phyloP scores from a whole-genome alignment of 2,329 filamentous ascomycete genomes.

The Fusarium camptoceras region DNA sequence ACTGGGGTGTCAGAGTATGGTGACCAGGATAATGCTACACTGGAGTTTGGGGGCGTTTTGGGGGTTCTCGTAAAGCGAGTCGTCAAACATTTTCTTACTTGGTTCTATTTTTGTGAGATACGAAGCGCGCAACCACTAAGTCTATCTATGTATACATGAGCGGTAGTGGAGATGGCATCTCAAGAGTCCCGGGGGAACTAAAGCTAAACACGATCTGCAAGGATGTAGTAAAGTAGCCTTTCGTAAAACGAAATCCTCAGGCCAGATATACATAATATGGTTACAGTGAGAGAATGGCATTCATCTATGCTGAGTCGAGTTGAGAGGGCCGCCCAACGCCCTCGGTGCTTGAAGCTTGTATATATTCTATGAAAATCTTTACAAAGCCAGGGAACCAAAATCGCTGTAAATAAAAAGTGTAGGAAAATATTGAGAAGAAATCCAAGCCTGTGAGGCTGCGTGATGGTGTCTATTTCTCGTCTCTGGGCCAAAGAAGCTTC shows the following conservation, averaged over 20 bases:
- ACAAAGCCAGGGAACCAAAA: neutral
- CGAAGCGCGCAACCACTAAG: conserved; percentile 1
- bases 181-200: neutral
- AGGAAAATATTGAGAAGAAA: neutral
- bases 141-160: conserved; percentile 3
- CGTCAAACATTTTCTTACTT: conserved; percentile 5
- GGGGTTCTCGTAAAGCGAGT: conserved; percentile 23
- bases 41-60: conserved; percentile 44
- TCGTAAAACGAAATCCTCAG: neutral
- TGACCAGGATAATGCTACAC: neutral
- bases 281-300: neutral
- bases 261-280: neutral
- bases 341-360: neutral
- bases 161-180: neutral
- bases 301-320: neutral
- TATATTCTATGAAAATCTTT: neutral
- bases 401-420: neutral
- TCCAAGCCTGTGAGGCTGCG: neutral
- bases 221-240: neutral
- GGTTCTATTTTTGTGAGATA: conserved; percentile 21
- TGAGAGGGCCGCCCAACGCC: neutral
- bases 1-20: neutral
- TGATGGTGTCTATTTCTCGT: conserved; percentile 48
- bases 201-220: neutral
- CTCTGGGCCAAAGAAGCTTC: conserved; percentile 82